A percentile compares a stretch with the other conserved stretches of the same genome.
Evolutionary conservation across 805 yeast species (phyloP).

Genomic region (Ogataea salicorniae): DNA sequence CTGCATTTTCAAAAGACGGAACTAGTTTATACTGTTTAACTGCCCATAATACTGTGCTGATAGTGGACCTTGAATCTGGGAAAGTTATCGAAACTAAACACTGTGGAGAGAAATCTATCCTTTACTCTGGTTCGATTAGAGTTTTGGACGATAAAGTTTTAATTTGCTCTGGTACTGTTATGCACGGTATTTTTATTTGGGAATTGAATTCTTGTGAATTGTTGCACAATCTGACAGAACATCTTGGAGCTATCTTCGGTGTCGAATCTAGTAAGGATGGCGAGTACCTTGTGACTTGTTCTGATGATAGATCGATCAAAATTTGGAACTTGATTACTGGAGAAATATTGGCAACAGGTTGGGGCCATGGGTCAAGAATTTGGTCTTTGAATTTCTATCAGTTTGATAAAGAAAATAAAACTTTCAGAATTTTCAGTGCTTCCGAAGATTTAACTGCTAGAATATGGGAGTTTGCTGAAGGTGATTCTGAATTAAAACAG

Average conservation of each 20-base stretch:
- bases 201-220: constrained; percentile 39
- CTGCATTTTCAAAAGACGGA: constrained; percentile 41
- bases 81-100: constrained; percentile 31
- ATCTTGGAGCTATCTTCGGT: constrained; percentile 89
- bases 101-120: constrained; percentile 69
- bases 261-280: constrained; percentile 59
- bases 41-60: constrained; percentile 69
- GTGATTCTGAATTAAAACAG: constrained; percentile 34
- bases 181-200: constrained; percentile 86
- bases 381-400: constrained; percentile 70
- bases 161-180: constrained; percentile 88
- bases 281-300: constrained; percentile 64
- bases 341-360: constrained; percentile 63
- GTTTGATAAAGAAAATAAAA: constrained; percentile 18
- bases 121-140: constrained; percentile 79
- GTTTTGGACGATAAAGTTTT: constrained; percentile 39
- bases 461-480: constrained; percentile 53
- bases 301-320: constrained; percentile 88
- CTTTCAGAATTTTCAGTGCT: constrained; percentile 48
- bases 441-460: constrained; percentile 88
- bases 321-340: constrained; percentile 65
- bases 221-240: constrained; percentile 58
- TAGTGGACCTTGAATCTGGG: constrained; percentile 25
- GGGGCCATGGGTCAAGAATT: constrained; percentile 96
- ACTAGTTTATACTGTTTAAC: constrained; percentile 52